Evolutionary conservation across 2,329 filamentous ascomycete species (phyloP).

Genomic region (Coniochaeta sp.): DNA sequence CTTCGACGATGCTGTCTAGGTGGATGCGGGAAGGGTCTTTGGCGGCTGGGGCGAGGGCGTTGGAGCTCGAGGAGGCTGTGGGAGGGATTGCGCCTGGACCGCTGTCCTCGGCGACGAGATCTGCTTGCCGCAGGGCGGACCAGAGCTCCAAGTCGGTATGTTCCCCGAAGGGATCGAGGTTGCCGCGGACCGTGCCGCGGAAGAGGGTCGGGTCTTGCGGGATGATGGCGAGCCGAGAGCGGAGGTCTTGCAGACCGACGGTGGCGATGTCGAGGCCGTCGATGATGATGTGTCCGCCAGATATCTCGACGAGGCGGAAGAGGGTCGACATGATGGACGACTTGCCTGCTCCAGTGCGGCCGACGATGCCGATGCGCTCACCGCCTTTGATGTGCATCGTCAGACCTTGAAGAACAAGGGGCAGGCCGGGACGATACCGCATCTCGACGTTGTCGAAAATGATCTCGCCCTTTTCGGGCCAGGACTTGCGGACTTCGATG

Average conservation of each 20-base stretch:
- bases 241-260: constrained; percentile 66
- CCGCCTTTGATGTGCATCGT: constrained; percentile 66
- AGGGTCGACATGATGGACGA: constrained; percentile 77
- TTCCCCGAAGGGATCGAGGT: constrained; percentile 74
- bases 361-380: constrained; percentile 75
- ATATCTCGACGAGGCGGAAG: constrained; percentile 67
- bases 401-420: constrained; percentile 64
- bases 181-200: constrained; percentile 69
- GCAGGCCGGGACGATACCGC: constrained; percentile 66
- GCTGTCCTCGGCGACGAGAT: constrained; percentile 49
- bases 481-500: constrained; percentile 61
- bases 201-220: constrained; percentile 81
- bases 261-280: constrained; percentile 64
- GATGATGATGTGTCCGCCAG: constrained; percentile 53
- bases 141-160: constrained; percentile 72
- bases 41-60: constrained; percentile 13
- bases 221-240: constrained; percentile 72
- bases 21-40: constrained; percentile 54
- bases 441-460: constrained; percentile 68
- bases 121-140: constrained; percentile 69
- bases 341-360: constrained; percentile 76
- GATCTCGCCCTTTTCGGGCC: constrained; percentile 84
- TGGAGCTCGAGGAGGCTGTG: constrained; percentile 28
- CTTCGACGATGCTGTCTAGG: constrained; percentile 79
- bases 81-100: constrained; percentile 16